phyloP scores from a whole-genome alignment of 164 flowering plant genomes.

The Litsea cubeba region DNA sequence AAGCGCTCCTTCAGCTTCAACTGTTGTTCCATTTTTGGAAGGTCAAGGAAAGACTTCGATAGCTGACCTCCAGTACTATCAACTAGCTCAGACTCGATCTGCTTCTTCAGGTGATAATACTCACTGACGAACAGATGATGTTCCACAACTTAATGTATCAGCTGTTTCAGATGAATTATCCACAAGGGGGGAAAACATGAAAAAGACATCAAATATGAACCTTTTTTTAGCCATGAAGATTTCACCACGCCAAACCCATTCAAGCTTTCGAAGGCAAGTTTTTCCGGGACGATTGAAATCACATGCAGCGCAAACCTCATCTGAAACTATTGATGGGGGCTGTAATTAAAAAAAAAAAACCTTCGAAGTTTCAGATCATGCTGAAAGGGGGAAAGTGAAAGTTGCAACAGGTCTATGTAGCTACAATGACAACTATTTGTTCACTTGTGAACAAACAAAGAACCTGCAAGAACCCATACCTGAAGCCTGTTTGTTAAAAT shows the following conservation, averaged over 20 bases:
- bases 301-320: conserved; percentile 96
- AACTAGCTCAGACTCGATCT: conserved; percentile 91
- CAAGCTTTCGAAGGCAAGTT: conserved; percentile 92
- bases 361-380: not conserved
- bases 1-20: conserved; percentile 81
- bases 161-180: not conserved
- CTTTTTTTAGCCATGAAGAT: conserved; percentile 90
- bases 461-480: conserved; percentile 32
- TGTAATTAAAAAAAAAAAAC: conserved; percentile 22
- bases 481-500: conserved; percentile 98
- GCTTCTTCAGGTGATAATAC: conserved; percentile 89
- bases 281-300: conserved; percentile 99
- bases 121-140: conserved; percentile 53
- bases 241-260: conserved; percentile 99
- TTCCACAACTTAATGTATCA: conserved; percentile 4
- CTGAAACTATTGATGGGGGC: conserved; percentile 97
- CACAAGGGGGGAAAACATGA: not conserved
- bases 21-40: conserved; percentile 84
- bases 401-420: not conserved
- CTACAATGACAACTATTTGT: too few relatives aligned
- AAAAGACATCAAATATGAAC: conserved; percentile 29
- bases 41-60: conserved; percentile 80
- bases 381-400: not conserved
- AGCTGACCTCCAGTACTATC: conserved; percentile 44
- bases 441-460: not conserved